A percentile compares a stretch with the other conserved stretches of the same genome.
phyloP scores from a whole-genome alignment of 441 rosid genomes.

The Pelargonium cotyledonis region DNA sequence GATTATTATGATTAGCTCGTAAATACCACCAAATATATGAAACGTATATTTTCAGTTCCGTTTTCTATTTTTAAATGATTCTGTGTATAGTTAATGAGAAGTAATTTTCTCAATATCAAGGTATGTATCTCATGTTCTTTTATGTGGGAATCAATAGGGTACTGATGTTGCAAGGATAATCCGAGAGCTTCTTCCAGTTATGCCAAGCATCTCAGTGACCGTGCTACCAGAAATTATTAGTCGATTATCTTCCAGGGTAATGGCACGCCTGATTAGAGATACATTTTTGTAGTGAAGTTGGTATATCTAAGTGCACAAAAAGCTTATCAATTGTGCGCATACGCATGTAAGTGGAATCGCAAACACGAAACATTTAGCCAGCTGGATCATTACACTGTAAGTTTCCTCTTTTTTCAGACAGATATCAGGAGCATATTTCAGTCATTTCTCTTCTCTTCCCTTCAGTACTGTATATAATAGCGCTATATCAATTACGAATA shows the following conservation, averaged over 20 bases:
- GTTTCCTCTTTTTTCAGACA: no score
- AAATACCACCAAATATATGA: not conserved
- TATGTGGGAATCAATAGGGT: constrained; percentile 31
- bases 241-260: constrained; percentile 69
- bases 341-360: not conserved
- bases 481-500: no score
- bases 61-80: not conserved
- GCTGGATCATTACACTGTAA: not conserved
- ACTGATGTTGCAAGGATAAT: constrained; percentile 48
- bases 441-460: no score
- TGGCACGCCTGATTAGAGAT: constrained; percentile 79
- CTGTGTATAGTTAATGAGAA: not conserved
- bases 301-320: not conserved
- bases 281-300: constrained; percentile 36
- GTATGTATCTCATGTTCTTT: constrained; percentile 5
- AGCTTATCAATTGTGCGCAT: constrained; percentile 21
- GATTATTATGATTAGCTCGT: not conserved
- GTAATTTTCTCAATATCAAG: not conserved
- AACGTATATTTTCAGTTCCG: not conserved
- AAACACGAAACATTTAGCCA: not conserved
- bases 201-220: constrained; percentile 74
- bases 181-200: constrained; percentile 65
- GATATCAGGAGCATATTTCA: no score
- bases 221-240: constrained; percentile 72
- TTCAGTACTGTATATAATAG: no score